Evolutionary conservation across 768 basidiomycete genomes (phyloP), one percentile per base, ranked within the genome.

Genomic region (Kwoniella sp.): DNA sequence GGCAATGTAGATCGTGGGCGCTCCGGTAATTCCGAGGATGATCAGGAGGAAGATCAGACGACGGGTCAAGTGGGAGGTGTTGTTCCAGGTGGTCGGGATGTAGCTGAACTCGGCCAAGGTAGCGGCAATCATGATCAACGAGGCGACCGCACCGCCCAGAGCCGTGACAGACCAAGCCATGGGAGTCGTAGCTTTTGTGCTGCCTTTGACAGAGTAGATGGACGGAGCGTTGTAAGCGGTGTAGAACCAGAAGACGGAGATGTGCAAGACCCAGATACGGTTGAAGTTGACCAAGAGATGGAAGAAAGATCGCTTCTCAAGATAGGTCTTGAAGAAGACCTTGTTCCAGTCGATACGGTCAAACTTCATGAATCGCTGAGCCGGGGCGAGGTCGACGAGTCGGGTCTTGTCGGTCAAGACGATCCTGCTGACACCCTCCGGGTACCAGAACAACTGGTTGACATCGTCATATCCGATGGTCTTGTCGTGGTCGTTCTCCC

Each of bases 261-360:
- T 79, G 77, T 98, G 95, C 58, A 93, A 86, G 75, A 98, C 90
- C 92, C 95, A 99, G 63, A 99, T 89, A 40, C 93, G 88, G 78
- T 98, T 98, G 79, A 99, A 99, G 80, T 99, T 96, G 81, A 99
- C 92, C 53, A 98, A 81, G 1, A 98, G 80, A 74, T 99, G 95
- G 33, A 90, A 87, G 74, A 93, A 89, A 0, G 92, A 92, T 26
- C 95, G 89, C 69, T 91, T 90, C 75, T 99, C 95, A 59, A 86
- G 90, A 76, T 98, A 99, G 0, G 93, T 98, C 79, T 99, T 98
- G 87, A 91, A 95, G 76, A 98, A 98, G 3, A 85, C 92, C 23
- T 85, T 80, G 67, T 86, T 86, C 95, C 95, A 99, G 58, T 98
- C 93, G 63, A 99, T 84, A 43, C 88, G 84, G 73, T 93, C 90